These are phyloP conservation scores for Leishmania gerbilli DNA, from an alignment of 208 protist species.

Conservation along the genomic window DNA sequence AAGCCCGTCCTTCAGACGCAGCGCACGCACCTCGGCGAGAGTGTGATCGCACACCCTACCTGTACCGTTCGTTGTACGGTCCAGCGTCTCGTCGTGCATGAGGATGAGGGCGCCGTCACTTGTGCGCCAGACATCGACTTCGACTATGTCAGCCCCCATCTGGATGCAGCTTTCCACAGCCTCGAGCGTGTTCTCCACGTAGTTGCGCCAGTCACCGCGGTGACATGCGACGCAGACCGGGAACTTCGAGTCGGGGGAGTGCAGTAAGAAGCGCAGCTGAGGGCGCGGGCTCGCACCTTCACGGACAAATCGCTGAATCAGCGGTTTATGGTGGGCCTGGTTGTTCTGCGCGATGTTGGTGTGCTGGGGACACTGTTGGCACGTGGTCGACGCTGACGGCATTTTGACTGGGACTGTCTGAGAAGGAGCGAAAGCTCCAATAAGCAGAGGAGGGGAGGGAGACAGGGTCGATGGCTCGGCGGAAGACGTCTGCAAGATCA, in stretches of 20 bases:
- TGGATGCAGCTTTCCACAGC: slow-evolving; percentile 63
- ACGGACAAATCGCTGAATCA: slow-evolving; percentile 28
- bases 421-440: background rate
- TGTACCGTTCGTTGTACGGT: slow-evolving; percentile 47
- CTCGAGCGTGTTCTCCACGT: slow-evolving; percentile 77
- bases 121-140: slow-evolving; percentile 69
- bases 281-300: slow-evolving; percentile 13
- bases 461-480: background rate
- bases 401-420: background rate
- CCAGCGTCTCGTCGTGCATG: slow-evolving; percentile 73
- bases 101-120: slow-evolving; percentile 60
- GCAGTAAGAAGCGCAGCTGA: slow-evolving; percentile 31
- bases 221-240: slow-evolving; percentile 65
- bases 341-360: slow-evolving; percentile 10
- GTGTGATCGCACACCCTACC: slow-evolving; percentile 57
- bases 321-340: slow-evolving; percentile 34
- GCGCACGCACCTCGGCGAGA: slow-evolving; percentile 42
- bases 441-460: background rate
- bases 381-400: background rate
- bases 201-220: slow-evolving; percentile 75
- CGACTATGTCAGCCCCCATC: slow-evolving; percentile 71
- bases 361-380: background rate
- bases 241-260: slow-evolving; percentile 30
- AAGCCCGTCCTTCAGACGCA: slow-evolving; percentile 69
- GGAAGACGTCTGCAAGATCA: background rate